Evolutionary conservation across 305 asterid genomes (phyloP).

Genomic region (Withania somnifera): DNA sequence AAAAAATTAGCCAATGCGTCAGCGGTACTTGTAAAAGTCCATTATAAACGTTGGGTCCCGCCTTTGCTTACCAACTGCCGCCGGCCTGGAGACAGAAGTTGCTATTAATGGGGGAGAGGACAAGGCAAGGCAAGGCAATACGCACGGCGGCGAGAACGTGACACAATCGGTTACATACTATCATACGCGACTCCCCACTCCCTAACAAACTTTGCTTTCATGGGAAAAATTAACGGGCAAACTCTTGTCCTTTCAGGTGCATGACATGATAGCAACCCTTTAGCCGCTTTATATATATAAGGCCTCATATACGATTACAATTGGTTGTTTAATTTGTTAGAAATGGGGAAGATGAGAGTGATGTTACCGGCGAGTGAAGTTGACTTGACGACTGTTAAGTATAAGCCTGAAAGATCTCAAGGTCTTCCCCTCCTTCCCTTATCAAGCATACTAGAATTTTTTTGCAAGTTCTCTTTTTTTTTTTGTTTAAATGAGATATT

Average conservation of each 20-base stretch:
- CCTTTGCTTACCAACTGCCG: neutral
- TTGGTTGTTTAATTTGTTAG: neutral
- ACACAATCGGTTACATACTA: neutral
- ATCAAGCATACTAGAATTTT: neutral
- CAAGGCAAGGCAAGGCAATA: neutral
- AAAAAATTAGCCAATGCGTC: too few relatives aligned
- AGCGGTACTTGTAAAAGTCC: too few relatives aligned
- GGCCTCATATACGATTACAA: neutral
- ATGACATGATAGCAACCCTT: too few relatives aligned
- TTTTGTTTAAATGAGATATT: neutral
- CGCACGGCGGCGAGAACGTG: neutral
- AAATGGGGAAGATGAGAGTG: conserved; percentile 66
- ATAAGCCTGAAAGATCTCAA: conserved; percentile 43
- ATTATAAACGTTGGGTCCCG: too few relatives aligned
- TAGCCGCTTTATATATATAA: too few relatives aligned
- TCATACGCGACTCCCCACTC: neutral
- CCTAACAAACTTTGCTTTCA: neutral
- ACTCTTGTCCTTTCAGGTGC: too few relatives aligned
- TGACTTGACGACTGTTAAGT: conserved; percentile 51
- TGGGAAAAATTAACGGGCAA: too few relatives aligned
- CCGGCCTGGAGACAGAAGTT: neutral
- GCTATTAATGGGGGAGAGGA: neutral
- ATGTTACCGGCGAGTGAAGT: conserved; percentile 70
- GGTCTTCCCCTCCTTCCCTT: conserved; percentile 29
- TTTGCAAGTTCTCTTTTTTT: neutral